phyloP scores from a whole-genome alignment of 768 basidiomycete species.

The Boletus pseudopeckii region DNA sequence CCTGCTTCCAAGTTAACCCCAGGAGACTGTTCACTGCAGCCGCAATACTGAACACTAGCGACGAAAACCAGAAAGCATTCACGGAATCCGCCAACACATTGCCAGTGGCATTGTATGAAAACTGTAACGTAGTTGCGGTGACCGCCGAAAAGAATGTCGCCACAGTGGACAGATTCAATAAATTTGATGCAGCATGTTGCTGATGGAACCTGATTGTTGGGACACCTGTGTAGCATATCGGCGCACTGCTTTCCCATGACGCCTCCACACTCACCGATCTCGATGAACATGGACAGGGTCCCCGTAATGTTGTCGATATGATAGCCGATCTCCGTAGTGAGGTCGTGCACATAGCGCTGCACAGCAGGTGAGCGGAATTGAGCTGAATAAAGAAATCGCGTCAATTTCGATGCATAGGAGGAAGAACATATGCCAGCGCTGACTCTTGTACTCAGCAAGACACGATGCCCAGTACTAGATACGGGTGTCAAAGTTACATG shows the following conservation, averaged over 20 bases:
- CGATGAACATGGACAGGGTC: constrained; percentile 50
- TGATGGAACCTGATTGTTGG: constrained; percentile 55
- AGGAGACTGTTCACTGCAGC: constrained; percentile 52
- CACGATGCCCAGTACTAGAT: constrained; percentile 54
- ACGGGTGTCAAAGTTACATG: constrained; percentile 9
- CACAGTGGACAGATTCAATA: constrained; percentile 50
- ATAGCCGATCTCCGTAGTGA: constrained; percentile 49
- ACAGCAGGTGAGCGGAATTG: constrained; percentile 53
- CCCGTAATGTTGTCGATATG: constrained; percentile 51
- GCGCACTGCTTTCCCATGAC: constrained; percentile 17
- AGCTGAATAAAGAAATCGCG: constrained; percentile 26
- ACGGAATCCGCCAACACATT: constrained; percentile 40
- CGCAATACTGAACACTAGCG: constrained; percentile 51
- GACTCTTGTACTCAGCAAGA: constrained; percentile 45
- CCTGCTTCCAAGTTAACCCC: constrained; percentile 54
- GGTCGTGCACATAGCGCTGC: constrained; percentile 53
- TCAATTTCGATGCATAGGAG: constrained; percentile 3
- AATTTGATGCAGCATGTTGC: constrained; percentile 46
- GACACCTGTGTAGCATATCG: constrained; percentile 41
- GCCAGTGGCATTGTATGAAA: constrained; percentile 37
- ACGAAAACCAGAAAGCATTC: constrained; percentile 54
- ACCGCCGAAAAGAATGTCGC: constrained; percentile 56
- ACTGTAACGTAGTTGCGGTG: constrained; percentile 49
- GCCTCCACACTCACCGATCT: constrained; percentile 42
- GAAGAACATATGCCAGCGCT: constrained; percentile 2